A percentile compares a stretch with the other conserved stretches of the same genome.
phyloP scores from a whole-genome alignment of 257 asterid species.

The Scutellaria minor region DNA sequence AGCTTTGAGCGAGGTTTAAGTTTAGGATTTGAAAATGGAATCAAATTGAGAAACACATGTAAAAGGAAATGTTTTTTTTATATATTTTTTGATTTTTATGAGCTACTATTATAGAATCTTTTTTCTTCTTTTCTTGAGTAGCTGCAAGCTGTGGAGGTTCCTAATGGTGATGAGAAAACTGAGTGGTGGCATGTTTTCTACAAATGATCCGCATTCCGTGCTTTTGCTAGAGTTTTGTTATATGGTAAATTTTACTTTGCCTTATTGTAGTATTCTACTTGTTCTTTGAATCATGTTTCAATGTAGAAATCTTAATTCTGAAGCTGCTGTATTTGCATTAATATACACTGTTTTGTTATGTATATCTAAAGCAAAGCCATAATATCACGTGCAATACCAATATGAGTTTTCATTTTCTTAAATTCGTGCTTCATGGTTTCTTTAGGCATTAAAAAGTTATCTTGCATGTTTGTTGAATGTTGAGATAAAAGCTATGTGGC shows the following conservation, averaged over 20 bases:
- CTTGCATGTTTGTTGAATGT: neutral
- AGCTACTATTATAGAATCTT: neutral
- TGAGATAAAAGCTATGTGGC: constrained; percentile 10
- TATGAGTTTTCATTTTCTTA: constrained; percentile 1
- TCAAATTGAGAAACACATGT: constrained; percentile 1
- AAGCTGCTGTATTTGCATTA: constrained; percentile 14
- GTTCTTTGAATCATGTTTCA: constrained; percentile 3
- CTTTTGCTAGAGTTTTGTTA: constrained; percentile 70
- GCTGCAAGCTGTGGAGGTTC: constrained; percentile 45
- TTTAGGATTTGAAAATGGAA: constrained; percentile 2
- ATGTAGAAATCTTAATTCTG: constrained; percentile 4
- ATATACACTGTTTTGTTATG: neutral
- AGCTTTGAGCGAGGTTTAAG: neutral
- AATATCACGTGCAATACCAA: neutral
- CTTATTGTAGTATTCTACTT: neutral
- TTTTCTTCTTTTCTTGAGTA: constrained; percentile 14
- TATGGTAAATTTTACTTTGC: constrained; percentile 49
- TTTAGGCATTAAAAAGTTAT: neutral
- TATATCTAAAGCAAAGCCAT: neutral
- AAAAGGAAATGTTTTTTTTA: neutral
- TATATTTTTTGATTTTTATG: neutral
- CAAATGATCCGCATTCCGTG: constrained; percentile 67
- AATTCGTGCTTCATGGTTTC: neutral
- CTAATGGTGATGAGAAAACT: constrained; percentile 56
- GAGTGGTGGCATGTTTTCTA: constrained; percentile 70